Percentiles rank a stretch among this genome's conserved stretches.
Evolutionary conservation across 352 stramenopile species (phyloP).

Genomic region (Phytophthora syringae): DNA sequence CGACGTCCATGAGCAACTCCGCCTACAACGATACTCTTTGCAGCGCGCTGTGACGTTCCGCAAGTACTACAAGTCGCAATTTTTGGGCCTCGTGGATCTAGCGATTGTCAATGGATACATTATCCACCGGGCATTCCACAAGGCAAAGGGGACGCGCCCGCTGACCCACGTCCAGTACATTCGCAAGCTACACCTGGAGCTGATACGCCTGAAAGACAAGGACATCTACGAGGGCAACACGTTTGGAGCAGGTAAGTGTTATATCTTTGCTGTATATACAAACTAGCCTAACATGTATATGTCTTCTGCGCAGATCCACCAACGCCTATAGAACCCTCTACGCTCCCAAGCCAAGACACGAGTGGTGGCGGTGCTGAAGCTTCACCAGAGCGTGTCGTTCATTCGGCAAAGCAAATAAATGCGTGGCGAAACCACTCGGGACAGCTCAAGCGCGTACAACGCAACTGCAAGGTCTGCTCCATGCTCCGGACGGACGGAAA

Average conservation of each 20-base stretch:
- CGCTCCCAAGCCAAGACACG: no score
- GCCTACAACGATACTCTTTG: conserved; percentile 17
- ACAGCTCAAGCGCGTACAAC: neutral
- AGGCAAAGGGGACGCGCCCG: conserved; percentile 2
- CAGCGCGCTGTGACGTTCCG: conserved; percentile 9
- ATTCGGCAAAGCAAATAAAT: neutral
- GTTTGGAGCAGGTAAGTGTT: conserved; percentile 1
- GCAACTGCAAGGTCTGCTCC: conserved; percentile 11
- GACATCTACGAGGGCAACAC: conserved; percentile 10
- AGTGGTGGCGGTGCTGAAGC: neutral
- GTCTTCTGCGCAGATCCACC: no score
- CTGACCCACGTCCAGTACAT: conserved; percentile 11
- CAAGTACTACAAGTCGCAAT: conserved; percentile 23
- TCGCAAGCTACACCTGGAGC: conserved; percentile 1
- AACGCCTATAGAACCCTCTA: no score
- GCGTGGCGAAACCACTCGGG: conserved; percentile 1
- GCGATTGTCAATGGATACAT: conserved; percentile 16
- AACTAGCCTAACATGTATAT: no score
- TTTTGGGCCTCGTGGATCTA: conserved; percentile 16
- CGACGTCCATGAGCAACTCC: conserved; percentile 16
- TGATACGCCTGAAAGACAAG: neutral
- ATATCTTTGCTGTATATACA: conserved; percentile 1
- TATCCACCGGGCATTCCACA: conserved; percentile 4
- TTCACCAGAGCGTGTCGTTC: neutral
- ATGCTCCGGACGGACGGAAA: neutral